Evolutionary conservation across 805 yeast species (phyloP).

Genomic region (Wickerhamomyces subpelliculosus): DNA sequence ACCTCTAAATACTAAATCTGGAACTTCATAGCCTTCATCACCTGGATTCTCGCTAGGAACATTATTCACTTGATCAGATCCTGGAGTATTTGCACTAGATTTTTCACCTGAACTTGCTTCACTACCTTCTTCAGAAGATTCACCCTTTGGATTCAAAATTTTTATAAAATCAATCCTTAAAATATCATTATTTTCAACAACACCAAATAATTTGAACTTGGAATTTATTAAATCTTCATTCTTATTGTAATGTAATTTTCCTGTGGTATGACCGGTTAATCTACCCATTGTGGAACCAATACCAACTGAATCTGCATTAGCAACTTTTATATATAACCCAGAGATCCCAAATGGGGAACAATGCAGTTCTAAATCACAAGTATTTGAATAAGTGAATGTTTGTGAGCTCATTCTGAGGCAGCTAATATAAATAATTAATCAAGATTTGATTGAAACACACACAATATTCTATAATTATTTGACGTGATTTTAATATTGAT

Average conservation of each 20-base stretch:
- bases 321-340: slow-evolving; percentile 42
- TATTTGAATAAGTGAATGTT: slow-evolving; percentile 38
- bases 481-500: no score
- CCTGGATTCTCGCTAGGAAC: slow-evolving; percentile 22
- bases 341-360: slow-evolving; percentile 52
- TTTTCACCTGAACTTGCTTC: not conserved
- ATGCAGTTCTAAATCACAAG: slow-evolving; percentile 46
- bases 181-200: slow-evolving; percentile 38
- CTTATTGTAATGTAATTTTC: slow-evolving; percentile 42
- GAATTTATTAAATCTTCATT: slow-evolving; percentile 37
- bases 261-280: slow-evolving; percentile 44
- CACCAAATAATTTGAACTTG: slow-evolving; percentile 43
- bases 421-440: no score
- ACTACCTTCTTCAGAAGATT: not conserved
- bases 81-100: slow-evolving; percentile 5
- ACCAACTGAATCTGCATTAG: slow-evolving; percentile 43
- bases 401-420: not conserved
- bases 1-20: slow-evolving; percentile 43
- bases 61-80: no score
- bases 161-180: slow-evolving; percentile 46
- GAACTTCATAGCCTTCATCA: slow-evolving; percentile 34
- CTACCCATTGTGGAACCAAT: slow-evolving; percentile 52
- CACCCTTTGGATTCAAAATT: slow-evolving; percentile 25
- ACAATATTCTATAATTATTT: no score
- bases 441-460: no score